A percentile compares a stretch with the other conserved stretches of the same genome.
Evolutionary conservation across 1,284 basidiomycete species (phyloP).

Genomic region (Volvariella volvacea): DNA sequence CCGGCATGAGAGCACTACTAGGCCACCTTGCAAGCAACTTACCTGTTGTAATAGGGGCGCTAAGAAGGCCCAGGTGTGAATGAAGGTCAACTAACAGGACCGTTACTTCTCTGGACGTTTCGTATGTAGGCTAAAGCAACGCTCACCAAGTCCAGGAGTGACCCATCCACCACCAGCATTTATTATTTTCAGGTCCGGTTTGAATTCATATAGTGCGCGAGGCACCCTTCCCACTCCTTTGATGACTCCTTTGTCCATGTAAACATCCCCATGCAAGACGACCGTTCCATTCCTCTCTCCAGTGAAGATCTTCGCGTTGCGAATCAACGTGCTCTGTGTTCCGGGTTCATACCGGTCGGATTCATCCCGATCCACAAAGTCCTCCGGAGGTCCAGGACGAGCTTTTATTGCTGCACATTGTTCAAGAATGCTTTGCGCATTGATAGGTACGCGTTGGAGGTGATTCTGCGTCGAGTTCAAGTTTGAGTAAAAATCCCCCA

Average conservation of each 20-base stretch:
- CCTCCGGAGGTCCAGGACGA: conserved; percentile 39
- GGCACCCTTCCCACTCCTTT: conserved; percentile 50
- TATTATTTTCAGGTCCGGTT: conserved; percentile 38
- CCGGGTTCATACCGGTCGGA: conserved; percentile 72
- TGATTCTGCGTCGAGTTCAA: conserved; percentile 1
- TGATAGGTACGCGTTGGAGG: conserved; percentile 13
- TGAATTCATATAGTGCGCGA: conserved; percentile 25
- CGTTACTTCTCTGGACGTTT: conserved; percentile 2
- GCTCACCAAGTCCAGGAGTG: conserved; percentile 58
- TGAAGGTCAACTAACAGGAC: conserved; percentile 64
- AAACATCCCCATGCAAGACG: conserved; percentile 53
- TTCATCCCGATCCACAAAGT: conserved; percentile 46
- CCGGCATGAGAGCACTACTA: neutral
- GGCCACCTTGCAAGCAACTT: conserved; percentile 9
- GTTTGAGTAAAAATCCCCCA: conserved; percentile 11
- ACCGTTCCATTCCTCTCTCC: conserved; percentile 63
- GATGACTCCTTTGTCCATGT: conserved; percentile 54
- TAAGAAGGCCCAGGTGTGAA: conserved; percentile 71
- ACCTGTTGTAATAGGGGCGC: conserved; percentile 51
- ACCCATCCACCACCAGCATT: conserved; percentile 61
- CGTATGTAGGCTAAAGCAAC: conserved; percentile 2
- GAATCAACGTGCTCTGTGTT: conserved; percentile 61
- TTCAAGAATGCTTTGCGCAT: conserved; percentile 22
- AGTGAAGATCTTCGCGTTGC: conserved; percentile 79
- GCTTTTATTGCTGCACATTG: conserved; percentile 39